Percentiles rank a stretch among this genome's conserved stretches.
Evolutionary conservation across 2,329 filamentous ascomycete species (phyloP).

Genomic region (Didymella segeticola): DNA sequence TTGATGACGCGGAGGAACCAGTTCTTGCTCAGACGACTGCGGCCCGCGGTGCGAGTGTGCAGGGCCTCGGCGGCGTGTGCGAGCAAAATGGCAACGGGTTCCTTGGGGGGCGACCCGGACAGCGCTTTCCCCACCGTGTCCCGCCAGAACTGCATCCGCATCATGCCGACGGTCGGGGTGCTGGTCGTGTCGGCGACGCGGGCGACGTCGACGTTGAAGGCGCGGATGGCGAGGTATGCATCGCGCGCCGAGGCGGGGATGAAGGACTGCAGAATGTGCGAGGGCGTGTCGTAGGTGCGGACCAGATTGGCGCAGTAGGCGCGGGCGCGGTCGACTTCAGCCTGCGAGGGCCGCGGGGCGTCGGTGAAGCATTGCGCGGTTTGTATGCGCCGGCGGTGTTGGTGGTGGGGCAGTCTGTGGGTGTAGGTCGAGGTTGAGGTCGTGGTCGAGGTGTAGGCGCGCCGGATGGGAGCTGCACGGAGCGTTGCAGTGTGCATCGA

Average conservation of each 20-base stretch:
- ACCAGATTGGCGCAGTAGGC: constrained; percentile 67
- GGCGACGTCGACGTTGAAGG: constrained; percentile 91
- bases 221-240: constrained; percentile 87
- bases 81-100: constrained; percentile 88
- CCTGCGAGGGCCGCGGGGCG: constrained; percentile 40
- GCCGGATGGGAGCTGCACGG: constrained; percentile 26
- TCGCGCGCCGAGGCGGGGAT: constrained; percentile 76
- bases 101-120: constrained; percentile 78
- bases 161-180: constrained; percentile 81
- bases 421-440: too few relatives aligned
- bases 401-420: too few relatives aligned
- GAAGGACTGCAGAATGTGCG: constrained; percentile 85
- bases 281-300: constrained; percentile 88
- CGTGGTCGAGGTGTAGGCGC: constrained; percentile 15
- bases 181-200: constrained; percentile 89
- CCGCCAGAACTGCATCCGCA: constrained; percentile 96
- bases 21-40: constrained; percentile 59
- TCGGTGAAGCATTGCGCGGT: constrained; percentile 30
- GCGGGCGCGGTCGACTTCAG: constrained; percentile 62
- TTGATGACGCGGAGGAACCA: constrained; percentile 75
- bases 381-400: constrained; percentile 32
- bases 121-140: constrained; percentile 83
- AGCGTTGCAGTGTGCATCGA: constrained; percentile 36
- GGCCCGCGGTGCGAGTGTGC: constrained; percentile 54
- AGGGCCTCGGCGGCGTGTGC: constrained; percentile 72